A percentile compares a stretch with the other conserved stretches of the same genome.
These are phyloP conservation scores for Entomortierella beljakovae DNA, from an alignment of 192 early-diverging fungal species.

Conservation along the genomic window DNA sequence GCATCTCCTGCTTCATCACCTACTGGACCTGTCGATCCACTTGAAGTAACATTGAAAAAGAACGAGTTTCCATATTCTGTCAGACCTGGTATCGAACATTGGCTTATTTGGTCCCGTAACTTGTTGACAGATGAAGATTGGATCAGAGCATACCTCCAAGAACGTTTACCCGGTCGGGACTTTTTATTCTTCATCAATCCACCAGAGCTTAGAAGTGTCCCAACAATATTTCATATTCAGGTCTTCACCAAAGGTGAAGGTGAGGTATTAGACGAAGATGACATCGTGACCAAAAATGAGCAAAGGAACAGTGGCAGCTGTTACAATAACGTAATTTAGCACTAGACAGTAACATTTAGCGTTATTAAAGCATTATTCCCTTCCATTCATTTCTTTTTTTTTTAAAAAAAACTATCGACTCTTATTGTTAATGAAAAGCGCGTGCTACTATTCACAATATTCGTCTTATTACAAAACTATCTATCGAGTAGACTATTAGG, in stretches of 20 bases:
- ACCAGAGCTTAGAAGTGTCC: slow-evolving; percentile 46
- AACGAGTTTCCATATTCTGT: slow-evolving; percentile 53
- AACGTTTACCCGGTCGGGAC: slow-evolving; percentile 41
- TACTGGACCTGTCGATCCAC: slow-evolving; percentile 35
- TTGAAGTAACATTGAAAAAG: slow-evolving; percentile 39
- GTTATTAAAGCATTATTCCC: too few species aligned
- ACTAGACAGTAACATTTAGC: too few species aligned
- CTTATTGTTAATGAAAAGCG: too few species aligned
- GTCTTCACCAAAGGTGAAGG: slow-evolving; percentile 52
- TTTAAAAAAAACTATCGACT: too few species aligned
- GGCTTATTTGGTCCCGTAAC: slow-evolving; percentile 46
- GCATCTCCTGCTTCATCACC: slow-evolving; percentile 24
- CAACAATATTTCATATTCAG: slow-evolving; percentile 43
- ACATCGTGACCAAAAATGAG: slow-evolving; percentile 43
- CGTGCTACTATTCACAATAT: too few species aligned
- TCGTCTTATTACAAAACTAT: too few species aligned
- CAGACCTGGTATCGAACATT: slow-evolving; percentile 45
- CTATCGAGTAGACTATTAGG: too few species aligned
- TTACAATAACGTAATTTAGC: background rate
- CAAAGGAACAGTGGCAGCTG: slow-evolving; percentile 4
- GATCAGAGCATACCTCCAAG: slow-evolving; percentile 43
- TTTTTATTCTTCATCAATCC: slow-evolving; percentile 48
- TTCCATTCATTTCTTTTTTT: too few species aligned
- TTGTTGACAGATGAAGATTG: slow-evolving; percentile 41
- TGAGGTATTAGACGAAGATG: slow-evolving; percentile 48